Evolutionary conservation across 495 filamentous ascomycete genomes (phyloP).

Genomic region (Annulohypoxylon nitens): DNA sequence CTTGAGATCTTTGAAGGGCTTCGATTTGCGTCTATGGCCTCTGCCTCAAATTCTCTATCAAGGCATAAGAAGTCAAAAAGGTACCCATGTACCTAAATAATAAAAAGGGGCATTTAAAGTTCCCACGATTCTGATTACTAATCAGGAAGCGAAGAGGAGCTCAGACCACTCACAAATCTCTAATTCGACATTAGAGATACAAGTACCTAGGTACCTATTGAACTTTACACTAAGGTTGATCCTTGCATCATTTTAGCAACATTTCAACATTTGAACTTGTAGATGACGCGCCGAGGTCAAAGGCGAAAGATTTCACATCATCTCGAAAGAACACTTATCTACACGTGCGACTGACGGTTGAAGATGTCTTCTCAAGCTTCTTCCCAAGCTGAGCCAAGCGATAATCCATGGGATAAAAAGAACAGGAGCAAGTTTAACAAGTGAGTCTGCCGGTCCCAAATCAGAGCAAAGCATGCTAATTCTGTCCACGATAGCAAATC

Average conservation of each 20-base stretch:
- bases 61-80: too few species aligned
- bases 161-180: not conserved
- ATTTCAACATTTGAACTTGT: not conserved
- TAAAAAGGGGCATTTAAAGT: not conserved
- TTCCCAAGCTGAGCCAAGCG: slow-evolving; percentile 36
- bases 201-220: slow-evolving; percentile 8
- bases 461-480: slow-evolving; percentile 2
- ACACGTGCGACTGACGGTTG: slow-evolving; percentile 14
- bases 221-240: not conserved
- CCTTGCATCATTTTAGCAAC: not conserved
- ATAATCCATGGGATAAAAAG: slow-evolving; percentile 57
- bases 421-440: slow-evolving; percentile 61
- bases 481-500: slow-evolving; percentile 71
- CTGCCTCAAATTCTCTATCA: too few species aligned
- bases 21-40: too few species aligned
- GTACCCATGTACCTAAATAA: too few species aligned
- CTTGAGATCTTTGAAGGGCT: too few species aligned
- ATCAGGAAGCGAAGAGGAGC: not conserved
- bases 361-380: slow-evolving; percentile 48
- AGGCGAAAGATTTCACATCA: slow-evolving; percentile 22
- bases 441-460: slow-evolving; percentile 42
- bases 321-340: not conserved
- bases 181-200: not conserved
- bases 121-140: not conserved
- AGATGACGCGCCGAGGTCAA: slow-evolving; percentile 5